A percentile compares a stretch with the other conserved stretches of the same genome.
Evolutionary conservation across 108 stramenopile genomes (phyloP).

Genomic region (Cyclotella sp.): DNA sequence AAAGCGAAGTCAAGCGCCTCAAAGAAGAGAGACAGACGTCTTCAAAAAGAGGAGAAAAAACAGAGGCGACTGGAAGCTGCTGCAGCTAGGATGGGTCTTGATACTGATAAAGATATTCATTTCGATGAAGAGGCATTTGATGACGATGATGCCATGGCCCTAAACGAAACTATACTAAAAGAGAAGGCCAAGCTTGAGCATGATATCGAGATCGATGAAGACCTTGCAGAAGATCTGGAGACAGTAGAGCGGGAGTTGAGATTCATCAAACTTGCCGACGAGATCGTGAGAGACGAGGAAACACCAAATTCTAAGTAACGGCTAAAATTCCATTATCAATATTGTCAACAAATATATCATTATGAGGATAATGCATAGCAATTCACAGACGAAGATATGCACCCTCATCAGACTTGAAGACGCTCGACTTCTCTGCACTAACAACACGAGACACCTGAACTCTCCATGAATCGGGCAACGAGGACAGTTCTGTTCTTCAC

Average conservation of each 20-base stretch:
- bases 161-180: constrained; percentile 43
- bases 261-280: not conserved
- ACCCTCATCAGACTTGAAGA: too few species aligned
- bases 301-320: too few species aligned
- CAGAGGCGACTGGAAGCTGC: constrained; percentile 66
- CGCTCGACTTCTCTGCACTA: too few species aligned
- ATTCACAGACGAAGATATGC: too few species aligned
- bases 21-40: constrained; percentile 63
- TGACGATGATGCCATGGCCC: constrained; percentile 29
- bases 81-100: constrained; percentile 88
- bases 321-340: too few species aligned
- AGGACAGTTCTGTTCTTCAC: too few species aligned
- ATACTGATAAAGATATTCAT: constrained; percentile 56
- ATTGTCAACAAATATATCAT: too few species aligned
- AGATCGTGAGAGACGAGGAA: not conserved
- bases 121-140: constrained; percentile 44
- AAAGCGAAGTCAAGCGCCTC: constrained; percentile 58
- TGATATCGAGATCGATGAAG: constrained; percentile 62
- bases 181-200: constrained; percentile 49
- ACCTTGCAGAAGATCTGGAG: constrained; percentile 69
- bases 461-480: too few species aligned
- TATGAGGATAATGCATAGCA: too few species aligned
- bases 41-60: constrained; percentile 77
- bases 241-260: constrained; percentile 64
- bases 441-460: too few species aligned